Evolutionary conservation across 164 flowering plant species (phyloP).

Genomic region (Nelumbo lutea): DNA sequence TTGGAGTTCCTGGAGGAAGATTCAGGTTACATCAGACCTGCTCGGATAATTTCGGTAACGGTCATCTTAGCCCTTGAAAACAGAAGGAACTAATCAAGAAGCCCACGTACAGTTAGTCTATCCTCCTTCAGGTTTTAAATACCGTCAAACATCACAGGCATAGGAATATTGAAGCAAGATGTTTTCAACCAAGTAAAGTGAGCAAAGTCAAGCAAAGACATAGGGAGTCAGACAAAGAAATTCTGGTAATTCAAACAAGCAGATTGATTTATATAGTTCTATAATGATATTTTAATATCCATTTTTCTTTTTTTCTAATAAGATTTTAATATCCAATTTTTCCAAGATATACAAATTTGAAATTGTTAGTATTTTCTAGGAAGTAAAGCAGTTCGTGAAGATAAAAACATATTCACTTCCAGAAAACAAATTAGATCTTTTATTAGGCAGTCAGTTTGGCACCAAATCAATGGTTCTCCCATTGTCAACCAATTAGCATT

Average conservation of each 20-base stretch:
- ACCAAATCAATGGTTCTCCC: neutral
- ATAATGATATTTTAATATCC: neutral
- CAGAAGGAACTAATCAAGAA: neutral
- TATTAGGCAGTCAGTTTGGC: neutral
- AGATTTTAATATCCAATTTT: too few species aligned
- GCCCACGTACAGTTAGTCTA: too few species aligned
- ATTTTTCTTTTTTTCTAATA: too few species aligned
- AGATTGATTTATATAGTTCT: neutral
- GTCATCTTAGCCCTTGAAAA: neutral
- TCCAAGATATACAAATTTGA: neutral
- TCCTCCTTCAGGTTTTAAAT: neutral
- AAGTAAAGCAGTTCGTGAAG: neutral
- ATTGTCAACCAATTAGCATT: too few species aligned
- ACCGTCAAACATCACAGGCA: neutral
- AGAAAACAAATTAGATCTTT: neutral
- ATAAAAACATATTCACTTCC: neutral
- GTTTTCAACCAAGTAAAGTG: neutral
- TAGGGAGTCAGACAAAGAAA: too few species aligned
- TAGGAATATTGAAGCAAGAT: neutral
- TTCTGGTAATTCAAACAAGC: neutral
- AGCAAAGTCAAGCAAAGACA: too few species aligned
- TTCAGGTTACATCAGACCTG: constrained; percentile 3
- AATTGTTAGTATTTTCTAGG: neutral
- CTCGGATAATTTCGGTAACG: neutral
- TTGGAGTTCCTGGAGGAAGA: constrained; percentile 75